Evolutionary conservation across 306 rosid species (phyloP), one percentile per base, ranked within the genome.

Genomic region (Vachellia collinsii): DNA sequence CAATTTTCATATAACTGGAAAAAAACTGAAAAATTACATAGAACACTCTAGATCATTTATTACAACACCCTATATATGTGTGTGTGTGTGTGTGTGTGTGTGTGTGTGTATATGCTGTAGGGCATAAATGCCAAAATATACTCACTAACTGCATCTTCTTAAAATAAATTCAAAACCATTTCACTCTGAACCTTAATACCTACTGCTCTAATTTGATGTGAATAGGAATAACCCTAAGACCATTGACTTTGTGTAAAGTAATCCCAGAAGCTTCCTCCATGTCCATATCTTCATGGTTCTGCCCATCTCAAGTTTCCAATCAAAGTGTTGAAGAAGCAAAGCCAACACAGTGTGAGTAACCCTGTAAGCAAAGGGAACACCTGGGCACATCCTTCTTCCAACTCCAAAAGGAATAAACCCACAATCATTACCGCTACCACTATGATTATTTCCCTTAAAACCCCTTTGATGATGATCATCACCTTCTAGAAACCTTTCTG

Each of bases 351-450:
- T 56, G 16, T 68, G 72, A 19, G 38, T 58, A 34, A 44, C 12
- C 66, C 85, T 81, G 1, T 43, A 8, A 37, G 81, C 77, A 2
- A 81, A 47, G 44, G 81, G 25, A 34, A 61, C 0, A 5, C 81
- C 85, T 1, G 81, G 88, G n/a, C 85, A 85, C 69, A 77, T 68
- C 71, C 88, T 81, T 64, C 88, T 85, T 3, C 88, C 88, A 20
- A 73, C 59, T 3, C 88, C 85, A 81, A 85, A 85, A 0, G 85
- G 85, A 25, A 85, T 63, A 20, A 62, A 76, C 29, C 73, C 85
- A 19, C 56, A 66, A 59, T 85, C 82, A 1, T 73, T 38, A n/a
- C n/a, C n/a, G n/a, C n/a, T n/a, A n/a, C n/a, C n/a, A n/a, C n/a
- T n/a, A n/a, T n/a, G n/a, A 47, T 47, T 47, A 47, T 47, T 47